Conservation (phyloP, 441 rosid species). For the Omphalea diandra region DNA sequence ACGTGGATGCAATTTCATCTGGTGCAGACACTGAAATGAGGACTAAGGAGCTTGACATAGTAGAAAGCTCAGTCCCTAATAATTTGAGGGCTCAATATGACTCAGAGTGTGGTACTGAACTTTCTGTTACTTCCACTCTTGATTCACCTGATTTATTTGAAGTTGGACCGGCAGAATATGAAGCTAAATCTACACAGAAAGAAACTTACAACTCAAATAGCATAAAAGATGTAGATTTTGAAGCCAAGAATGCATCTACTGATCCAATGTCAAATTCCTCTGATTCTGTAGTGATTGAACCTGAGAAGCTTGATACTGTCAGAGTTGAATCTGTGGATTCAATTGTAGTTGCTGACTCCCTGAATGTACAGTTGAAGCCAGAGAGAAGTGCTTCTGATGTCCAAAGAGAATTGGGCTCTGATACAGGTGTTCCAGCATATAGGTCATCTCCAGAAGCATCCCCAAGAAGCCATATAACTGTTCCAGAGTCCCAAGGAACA, state of each 20-base stretch:
- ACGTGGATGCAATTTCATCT: constrained; percentile 32
- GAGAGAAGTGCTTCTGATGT: constrained; percentile 41
- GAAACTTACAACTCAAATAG: constrained; percentile 29
- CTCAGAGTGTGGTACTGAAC: constrained; percentile 92
- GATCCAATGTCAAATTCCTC: constrained; percentile 30
- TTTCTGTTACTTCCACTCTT: constrained; percentile 83
- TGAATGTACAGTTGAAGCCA: constrained; percentile 33
- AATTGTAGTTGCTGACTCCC: constrained; percentile 29
- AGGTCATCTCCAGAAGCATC: constrained; percentile 58
- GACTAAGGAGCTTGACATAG: constrained; percentile 27
- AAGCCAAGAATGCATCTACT: constrained; percentile 35
- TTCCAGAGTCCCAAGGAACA: constrained; percentile 80
- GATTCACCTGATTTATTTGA: constrained; percentile 79
- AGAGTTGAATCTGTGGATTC: constrained; percentile 36
- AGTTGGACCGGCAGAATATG: constrained; percentile 42
- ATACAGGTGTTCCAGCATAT: constrained; percentile 41
- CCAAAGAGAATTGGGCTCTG: constrained; percentile 33
- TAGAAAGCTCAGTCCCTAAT: constrained; percentile 36
- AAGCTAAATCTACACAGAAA: constrained; percentile 39
- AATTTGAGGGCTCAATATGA: constrained; percentile 41
- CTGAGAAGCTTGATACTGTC: constrained; percentile 36
- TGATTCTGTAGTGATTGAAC: constrained; percentile 31
- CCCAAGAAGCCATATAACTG: constrained; percentile 59
- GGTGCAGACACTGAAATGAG: constrained; percentile 27
- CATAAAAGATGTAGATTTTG: constrained; percentile 33